Conservation (phyloP, 2,329 filamentous ascomycete species). For the Aspergillus persii region DNA sequence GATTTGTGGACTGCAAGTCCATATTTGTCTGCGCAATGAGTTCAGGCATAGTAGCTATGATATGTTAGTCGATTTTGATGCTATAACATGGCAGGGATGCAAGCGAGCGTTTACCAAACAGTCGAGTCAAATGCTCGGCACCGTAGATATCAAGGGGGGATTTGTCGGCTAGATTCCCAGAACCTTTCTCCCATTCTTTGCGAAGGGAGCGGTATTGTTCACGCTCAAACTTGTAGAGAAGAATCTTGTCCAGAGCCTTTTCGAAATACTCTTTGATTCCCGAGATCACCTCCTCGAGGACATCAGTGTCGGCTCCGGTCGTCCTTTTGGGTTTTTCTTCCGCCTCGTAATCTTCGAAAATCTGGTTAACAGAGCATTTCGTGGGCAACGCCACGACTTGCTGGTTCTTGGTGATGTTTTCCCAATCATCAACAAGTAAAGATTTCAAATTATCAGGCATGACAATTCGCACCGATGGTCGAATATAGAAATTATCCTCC, state of each 20-base stretch:
- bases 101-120: slow-evolving; percentile 68
- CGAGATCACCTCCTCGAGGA: slow-evolving; percentile 83
- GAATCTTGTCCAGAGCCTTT: slow-evolving; percentile 78
- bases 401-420: slow-evolving; percentile 94
- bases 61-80: slow-evolving; percentile 3
- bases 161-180: slow-evolving; percentile 67
- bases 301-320: slow-evolving; percentile 69
- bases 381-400: slow-evolving; percentile 85
- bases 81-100: neutral
- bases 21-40: slow-evolving; percentile 97
- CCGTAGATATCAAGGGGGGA: slow-evolving; percentile 80
- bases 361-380: slow-evolving; percentile 68
- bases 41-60: slow-evolving; percentile 82
- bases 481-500: slow-evolving; percentile 84
- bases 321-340: slow-evolving; percentile 66
- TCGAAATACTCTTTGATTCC: slow-evolving; percentile 95
- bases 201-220: slow-evolving; percentile 79
- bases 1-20: slow-evolving; percentile 85
- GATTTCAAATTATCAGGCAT: slow-evolving; percentile 90
- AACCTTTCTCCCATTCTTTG: slow-evolving; percentile 63
- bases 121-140: slow-evolving; percentile 82
- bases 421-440: slow-evolving; percentile 95
- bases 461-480: slow-evolving; percentile 80
- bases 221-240: slow-evolving; percentile 93
- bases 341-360: slow-evolving; percentile 76